Conservation (phyloP, 768 basidiomycete species). For the Arthromyces matolae region DNA sequence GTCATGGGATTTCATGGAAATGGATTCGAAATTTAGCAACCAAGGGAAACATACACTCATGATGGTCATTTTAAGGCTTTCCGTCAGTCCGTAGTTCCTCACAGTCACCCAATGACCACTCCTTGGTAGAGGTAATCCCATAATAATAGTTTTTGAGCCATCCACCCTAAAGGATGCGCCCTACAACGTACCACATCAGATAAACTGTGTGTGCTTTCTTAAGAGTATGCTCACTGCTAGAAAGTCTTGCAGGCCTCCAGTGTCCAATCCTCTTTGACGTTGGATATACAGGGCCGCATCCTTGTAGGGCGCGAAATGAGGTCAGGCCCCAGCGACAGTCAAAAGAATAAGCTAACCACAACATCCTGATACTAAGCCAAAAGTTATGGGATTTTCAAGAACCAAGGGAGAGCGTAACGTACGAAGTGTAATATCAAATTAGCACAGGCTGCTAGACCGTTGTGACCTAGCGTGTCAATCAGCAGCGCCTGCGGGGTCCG, state of each 20-base stretch:
- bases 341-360: conserved; percentile 18
- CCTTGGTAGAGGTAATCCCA: conserved; percentile 40
- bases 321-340: no score
- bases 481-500: conserved; percentile 38
- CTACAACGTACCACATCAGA: conserved; percentile 19
- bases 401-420: conserved; percentile 22
- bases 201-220: neutral
- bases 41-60: conserved; percentile 26
- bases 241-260: conserved; percentile 42
- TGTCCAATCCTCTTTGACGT: conserved; percentile 36
- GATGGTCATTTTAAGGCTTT: conserved; percentile 34
- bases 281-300: conserved; percentile 43
- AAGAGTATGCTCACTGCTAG: conserved; percentile 33
- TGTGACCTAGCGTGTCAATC: conserved; percentile 29
- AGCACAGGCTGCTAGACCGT: conserved; percentile 35
- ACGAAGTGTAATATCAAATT: conserved; percentile 22
- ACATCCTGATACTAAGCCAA: conserved; percentile 38
- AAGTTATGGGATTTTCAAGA: conserved; percentile 23
- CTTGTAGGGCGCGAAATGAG: conserved; percentile 24
- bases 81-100: conserved; percentile 41
- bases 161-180: conserved; percentile 39
- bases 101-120: conserved; percentile 29
- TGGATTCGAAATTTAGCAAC: neutral
- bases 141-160: conserved; percentile 35
- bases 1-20: neutral